Percentiles rank a stretch among this genome's conserved stretches.
Conservation (phyloP, 108 stramenopile genomes). For the Schizochytrium sp. region DNA sequence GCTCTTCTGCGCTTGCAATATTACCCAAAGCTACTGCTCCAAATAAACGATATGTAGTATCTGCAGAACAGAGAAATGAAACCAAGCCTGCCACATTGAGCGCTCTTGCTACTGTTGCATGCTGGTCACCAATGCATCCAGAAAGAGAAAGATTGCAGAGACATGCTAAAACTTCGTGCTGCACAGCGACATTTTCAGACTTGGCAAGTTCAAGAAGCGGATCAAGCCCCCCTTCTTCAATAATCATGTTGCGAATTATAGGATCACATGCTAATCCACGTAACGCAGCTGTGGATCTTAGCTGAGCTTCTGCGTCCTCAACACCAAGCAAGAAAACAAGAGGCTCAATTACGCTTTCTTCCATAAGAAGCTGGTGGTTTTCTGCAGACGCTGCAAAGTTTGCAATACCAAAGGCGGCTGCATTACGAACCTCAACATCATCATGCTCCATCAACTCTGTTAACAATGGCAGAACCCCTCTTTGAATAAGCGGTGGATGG, state of each 20-base stretch:
- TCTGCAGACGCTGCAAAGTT: conserved; percentile 80
- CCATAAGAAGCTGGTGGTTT: conserved; percentile 75
- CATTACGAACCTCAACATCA: conserved; percentile 81
- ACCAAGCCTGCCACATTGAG: conserved; percentile 79
- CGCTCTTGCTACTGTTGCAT: conserved; percentile 76
- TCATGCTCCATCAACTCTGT: conserved; percentile 74
- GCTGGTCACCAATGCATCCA: conserved; percentile 83
- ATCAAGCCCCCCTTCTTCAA: conserved; percentile 74
- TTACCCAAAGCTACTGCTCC: conserved; percentile 88
- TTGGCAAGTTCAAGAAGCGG: conserved; percentile 78
- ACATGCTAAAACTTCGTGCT: conserved; percentile 82
- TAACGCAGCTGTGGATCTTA: conserved; percentile 78
- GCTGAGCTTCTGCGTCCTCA: conserved; percentile 73
- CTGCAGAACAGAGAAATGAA: conserved; percentile 83
- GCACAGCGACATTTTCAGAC: conserved; percentile 81
- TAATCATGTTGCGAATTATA: conserved; percentile 76
- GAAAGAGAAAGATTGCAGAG: conserved; percentile 85
- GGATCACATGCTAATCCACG: conserved; percentile 81
- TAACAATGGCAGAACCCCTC: conserved; percentile 72
- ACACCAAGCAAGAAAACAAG: conserved; percentile 67
- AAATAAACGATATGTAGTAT: conserved; percentile 85
- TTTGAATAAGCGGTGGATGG: conserved; percentile 75
- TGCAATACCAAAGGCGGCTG: conserved; percentile 78
- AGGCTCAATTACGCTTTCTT: conserved; percentile 69
- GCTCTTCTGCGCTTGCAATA: conserved; percentile 77